Base-by-base conservation (phyloP, 306 rosid species). In the Vachellia collinsii region DNA sequence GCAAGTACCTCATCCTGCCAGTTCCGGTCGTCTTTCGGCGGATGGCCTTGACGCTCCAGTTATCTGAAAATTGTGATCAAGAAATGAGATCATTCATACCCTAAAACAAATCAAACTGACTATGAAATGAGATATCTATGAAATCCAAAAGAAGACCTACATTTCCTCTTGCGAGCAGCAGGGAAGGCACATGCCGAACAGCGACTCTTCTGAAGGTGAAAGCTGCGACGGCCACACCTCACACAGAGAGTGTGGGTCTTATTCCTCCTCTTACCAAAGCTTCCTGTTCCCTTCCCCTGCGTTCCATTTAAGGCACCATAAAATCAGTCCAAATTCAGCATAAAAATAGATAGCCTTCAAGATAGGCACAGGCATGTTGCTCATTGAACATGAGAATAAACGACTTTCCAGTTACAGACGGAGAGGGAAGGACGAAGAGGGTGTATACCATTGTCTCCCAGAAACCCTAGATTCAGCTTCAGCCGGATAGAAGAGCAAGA, bases 21-120 rank as follows among this genome's bases (percentile, higher is more conserved):
- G 97, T 93, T 9, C 99, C 99, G 0, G 99, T 93, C n/a, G 99
- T 96, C 98, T 96, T 96, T 81, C 99, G 87, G 44, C 99, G 83
- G 81, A 96, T 96, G 0, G 98, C 99, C 91, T 96, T 96, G 5
- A 82, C 97, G 79, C 99, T 96, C 99, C 99, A 96, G 90, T 96
- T 96, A 74, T 90, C 99, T 96, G 58, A 41, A 3, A 64, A 73
- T 41, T 38, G 29, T 17, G 10, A 29, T 23, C 44, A 39, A 13
- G 17, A 11, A 7, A 34, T n/a, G 5, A n/a, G 10, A 51, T 1
- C 1, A 22, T 22, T 22, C 22, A 19, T 42, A 41, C 11, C 9
- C 16, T 19, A 16, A 36, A 47, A 7, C 20, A 3, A n/a, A 39
- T 6, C 73, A 68, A 77, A 54, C 3, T n/a, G 36, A 23, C 23